A percentile compares a stretch with the other conserved stretches of the same genome.
Conservation (phyloP, 2,329 filamentous ascomycete species). For the Colletotrichum lentis region DNA sequence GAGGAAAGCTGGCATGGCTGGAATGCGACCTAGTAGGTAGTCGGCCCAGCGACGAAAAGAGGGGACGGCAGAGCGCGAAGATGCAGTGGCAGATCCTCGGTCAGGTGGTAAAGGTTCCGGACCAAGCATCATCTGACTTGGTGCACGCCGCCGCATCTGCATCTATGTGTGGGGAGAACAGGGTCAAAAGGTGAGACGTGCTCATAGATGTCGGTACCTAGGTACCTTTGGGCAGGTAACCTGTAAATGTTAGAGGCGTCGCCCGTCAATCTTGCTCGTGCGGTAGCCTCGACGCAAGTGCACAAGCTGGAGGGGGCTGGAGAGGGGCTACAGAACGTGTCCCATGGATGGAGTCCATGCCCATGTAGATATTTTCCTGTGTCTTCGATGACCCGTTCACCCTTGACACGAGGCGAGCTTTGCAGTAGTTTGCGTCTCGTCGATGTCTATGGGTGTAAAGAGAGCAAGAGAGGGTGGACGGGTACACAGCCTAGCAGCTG, state of each 20-base stretch:
- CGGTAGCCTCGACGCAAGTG: slow-evolving; percentile 9
- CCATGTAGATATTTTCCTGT: slow-evolving; percentile 6
- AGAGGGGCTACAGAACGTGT: slow-evolving; percentile 25
- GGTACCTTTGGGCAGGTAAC: not conserved
- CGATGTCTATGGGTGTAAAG: not conserved
- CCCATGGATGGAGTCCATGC: slow-evolving; percentile 22
- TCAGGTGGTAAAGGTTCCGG: slow-evolving; percentile 37
- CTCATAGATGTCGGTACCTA: slow-evolving; percentile 15
- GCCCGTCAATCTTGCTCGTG: slow-evolving; percentile 7
- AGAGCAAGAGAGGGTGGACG: not conserved
- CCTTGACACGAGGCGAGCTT: slow-evolving; percentile 15
- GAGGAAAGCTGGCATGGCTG: not conserved
- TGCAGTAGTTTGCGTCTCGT: not conserved
- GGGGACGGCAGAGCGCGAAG: slow-evolving; percentile 30
- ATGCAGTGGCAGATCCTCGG: slow-evolving; percentile 28
- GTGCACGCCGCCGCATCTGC: not conserved
- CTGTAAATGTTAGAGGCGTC: not conserved
- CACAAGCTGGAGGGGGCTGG: slow-evolving; percentile 22
- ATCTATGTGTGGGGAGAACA: slow-evolving; percentile 21
- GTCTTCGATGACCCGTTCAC: slow-evolving; percentile 23
- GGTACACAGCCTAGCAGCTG: too few species aligned
- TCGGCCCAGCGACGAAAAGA: slow-evolving; percentile 30
- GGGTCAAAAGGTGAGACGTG: not conserved
- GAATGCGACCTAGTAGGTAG: slow-evolving; percentile 16
- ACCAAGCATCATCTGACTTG: slow-evolving; percentile 33